Evolutionary conservation across 208 protist genomes (phyloP), one percentile per base, ranked within the genome.

Genomic region (Trypanosoma congolense): DNA sequence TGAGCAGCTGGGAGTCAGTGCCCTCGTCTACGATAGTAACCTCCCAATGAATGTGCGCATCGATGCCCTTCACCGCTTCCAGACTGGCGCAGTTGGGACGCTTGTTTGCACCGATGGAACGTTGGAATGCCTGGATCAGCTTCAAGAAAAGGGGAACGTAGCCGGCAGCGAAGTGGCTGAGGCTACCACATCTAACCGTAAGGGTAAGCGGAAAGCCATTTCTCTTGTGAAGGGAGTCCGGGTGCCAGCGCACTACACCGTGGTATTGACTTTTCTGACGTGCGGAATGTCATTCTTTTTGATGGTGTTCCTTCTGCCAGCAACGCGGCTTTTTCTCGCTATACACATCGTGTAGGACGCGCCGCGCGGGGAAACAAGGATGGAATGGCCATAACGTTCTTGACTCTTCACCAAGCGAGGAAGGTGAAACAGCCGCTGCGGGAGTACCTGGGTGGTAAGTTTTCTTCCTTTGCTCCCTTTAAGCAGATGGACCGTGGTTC

Each of bases 51-150:
- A 98, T 68, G 96, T 96, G 8, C 87, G 96, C 26, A 56, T 95
- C 29, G 88, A 98, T 64, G 93, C 96, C 14, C 83, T 98, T 36
- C 69, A 81, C 26, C 86, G 96, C 19, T 99, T 99, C 62, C 97
- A 98, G 66, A 70, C 66, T 19, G 96, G 97, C n/a, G 10, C 85
- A 5, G 97, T 97, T 38, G 86, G 90, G n/a, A 95, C 92, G 31
- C 80, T 99, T 18, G 96, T 99, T 52, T 98, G 96, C 46, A 98
- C 96, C 18, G 97, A 98, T 74, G 80, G 87, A 48, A 96, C 75
- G 25, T 51, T 93, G 21, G 91, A 88, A 64, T 91, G 63, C 29
- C 80, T 73, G 16, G 78, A 83, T 62, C 75, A 73, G 45, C 68
- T 92, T n/a, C n/a, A n/a, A n/a, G n/a, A n/a, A n/a, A n/a, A n/a